Base-by-base conservation (phyloP, 1,284 basidiomycete species). In the Leccinum pallidistipes region DNA sequence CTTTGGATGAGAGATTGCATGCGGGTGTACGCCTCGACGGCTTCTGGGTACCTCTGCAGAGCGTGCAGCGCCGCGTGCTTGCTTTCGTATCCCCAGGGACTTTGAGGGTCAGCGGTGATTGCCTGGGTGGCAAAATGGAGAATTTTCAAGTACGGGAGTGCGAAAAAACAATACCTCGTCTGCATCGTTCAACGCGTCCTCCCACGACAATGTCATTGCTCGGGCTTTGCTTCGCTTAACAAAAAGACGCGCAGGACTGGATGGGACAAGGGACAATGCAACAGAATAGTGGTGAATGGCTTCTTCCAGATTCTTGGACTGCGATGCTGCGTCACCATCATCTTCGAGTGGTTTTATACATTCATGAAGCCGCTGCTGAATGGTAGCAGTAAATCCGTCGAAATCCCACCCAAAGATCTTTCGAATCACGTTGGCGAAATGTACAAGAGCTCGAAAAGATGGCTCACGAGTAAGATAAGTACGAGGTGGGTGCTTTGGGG, bases 181-280 rank as follows among this genome's bases (percentile, higher is more conserved):
- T 12, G 36, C 57, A 10, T 58, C 57, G 14, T 43, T 32, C 38
- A 58, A 58, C 7, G 57, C 56, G 6, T 51, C 62, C 3, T 34
- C 18, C 61, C 61, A 62, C 5, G 8, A 36, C 5, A 12, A 43
- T 3, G 36, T 1, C 10, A n/a, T 38, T 21, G 24, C 52, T 34
- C 10, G 29, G 3, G 47, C 61, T 5, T 56, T 64, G 49, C 64
- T 67, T 43, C 67, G 61, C 18, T 69, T 59, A 3, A 56, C 45
- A 21, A 67, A 40, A 12, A 68, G 61, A 21, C 16, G 29, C 1
- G 29, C 47, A 2, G 59, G 40, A 14, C 50, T 34, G 2, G 40
- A 49, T 9, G 57, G 55, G 43, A 21, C 10, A 1, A 58, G 50
- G 2, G 63, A 50, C 31, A 64, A 36, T 10, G 60, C 64, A 7